Evolutionary conservation across 352 stramenopile species (phyloP).

Genomic region (Globisporangium emineosum): DNA sequence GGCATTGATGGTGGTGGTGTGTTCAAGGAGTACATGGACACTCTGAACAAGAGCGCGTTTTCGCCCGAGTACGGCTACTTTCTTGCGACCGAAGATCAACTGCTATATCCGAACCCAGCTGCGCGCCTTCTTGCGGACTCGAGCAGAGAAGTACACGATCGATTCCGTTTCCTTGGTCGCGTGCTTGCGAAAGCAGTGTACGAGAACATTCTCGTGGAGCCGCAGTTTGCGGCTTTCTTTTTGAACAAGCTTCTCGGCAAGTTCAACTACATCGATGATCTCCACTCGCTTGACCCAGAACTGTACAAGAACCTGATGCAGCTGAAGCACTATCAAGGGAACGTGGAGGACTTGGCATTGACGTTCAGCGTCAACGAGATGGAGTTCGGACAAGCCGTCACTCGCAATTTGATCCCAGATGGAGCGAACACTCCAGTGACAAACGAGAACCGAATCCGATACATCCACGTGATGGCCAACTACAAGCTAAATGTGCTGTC

Average conservation of each 20-base stretch:
- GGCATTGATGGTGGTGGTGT: conserved; percentile 97
- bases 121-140: conserved; percentile 68
- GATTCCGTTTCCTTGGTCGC: conserved; percentile 95
- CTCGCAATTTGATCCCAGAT: conserved; percentile 76
- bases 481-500: conserved; percentile 94
- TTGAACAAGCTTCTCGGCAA: conserved; percentile 93
- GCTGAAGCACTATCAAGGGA: conserved; percentile 92
- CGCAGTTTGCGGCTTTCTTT: conserved; percentile 97
- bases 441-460: conserved; percentile 93
- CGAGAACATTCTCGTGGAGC: conserved; percentile 96
- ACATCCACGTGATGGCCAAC: conserved; percentile 96
- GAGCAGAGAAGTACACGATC: conserved; percentile 76
- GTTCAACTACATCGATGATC: conserved; percentile 89
- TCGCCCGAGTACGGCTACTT: conserved; percentile 82
- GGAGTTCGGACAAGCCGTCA: conserved; percentile 66
- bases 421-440: conserved; percentile 89
- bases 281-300: conserved; percentile 92
- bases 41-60: conserved; percentile 90
- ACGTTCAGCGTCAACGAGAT: conserved; percentile 90
- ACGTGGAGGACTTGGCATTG: conserved; percentile 91
- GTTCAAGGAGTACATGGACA: conserved; percentile 97
- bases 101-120: conserved; percentile 95
- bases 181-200: conserved; percentile 96
- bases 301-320: conserved; percentile 96
- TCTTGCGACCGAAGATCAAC: conserved; percentile 64